Conservation (phyloP, 495 filamentous ascomycete species). For the Niebla homalea region DNA sequence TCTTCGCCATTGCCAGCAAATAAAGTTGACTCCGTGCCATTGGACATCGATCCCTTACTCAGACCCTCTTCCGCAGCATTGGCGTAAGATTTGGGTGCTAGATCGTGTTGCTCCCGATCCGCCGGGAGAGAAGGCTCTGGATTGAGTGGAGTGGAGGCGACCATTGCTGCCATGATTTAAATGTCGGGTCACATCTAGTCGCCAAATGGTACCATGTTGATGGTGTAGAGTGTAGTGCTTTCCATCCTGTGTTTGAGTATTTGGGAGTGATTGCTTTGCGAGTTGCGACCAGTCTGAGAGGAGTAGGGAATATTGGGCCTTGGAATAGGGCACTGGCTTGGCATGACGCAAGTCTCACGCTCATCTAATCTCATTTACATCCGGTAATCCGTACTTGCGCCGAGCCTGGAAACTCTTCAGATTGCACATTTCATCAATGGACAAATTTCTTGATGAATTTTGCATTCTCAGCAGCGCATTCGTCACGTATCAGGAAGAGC, state of each 20-base stretch:
- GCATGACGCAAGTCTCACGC: no score
- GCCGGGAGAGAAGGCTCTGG: slow-evolving; percentile 8
- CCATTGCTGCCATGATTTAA: neutral
- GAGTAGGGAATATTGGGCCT: no score
- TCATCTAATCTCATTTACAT: no score
- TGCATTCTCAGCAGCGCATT: slow-evolving; percentile 19
- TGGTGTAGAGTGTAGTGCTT: no score
- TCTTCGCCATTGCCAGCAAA: slow-evolving; percentile 15
- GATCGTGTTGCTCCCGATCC: slow-evolving; percentile 17
- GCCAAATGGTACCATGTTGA: no score
- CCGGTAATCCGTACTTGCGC: neutral
- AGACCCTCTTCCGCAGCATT: slow-evolving; percentile 17
- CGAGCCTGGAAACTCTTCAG: no score
- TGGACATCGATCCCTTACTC: neutral
- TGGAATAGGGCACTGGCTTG: no score
- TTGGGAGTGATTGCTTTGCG: no score
- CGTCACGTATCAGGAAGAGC: slow-evolving; percentile 21
- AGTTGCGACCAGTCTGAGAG: no score
- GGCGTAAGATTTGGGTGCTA: slow-evolving; percentile 21
- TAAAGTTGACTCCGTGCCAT: neutral
- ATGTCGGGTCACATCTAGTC: no score
- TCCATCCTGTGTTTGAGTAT: no score
- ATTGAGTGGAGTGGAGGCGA: slow-evolving; percentile 3
- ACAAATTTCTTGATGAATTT: no score
- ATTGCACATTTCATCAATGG: neutral